phyloP scores from a whole-genome alignment of 495 filamentous ascomycete genomes.

The Trichocladium uniseriatum region DNA sequence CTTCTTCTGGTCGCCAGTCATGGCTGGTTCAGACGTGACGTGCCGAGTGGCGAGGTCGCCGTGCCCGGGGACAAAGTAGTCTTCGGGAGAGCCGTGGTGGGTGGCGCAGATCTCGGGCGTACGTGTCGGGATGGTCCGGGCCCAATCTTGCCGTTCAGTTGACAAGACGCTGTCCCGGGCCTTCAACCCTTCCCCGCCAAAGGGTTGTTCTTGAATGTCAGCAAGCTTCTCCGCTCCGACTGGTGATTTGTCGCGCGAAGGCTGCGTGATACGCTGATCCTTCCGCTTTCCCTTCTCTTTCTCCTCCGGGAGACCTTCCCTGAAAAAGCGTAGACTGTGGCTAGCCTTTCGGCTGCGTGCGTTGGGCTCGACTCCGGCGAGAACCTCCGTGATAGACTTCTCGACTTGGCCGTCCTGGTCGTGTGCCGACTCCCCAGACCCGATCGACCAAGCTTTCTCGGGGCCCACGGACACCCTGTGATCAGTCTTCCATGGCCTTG shows the following conservation, averaged over 20 bases:
- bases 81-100: slow-evolving; percentile 14
- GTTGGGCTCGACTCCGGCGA: slow-evolving; percentile 67
- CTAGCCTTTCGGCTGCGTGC: slow-evolving; percentile 87
- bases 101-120: slow-evolving; percentile 11
- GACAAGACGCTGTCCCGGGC: neutral
- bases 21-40: neutral
- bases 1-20: slow-evolving; percentile 1
- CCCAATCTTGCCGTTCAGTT: slow-evolving; percentile 3
- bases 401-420: slow-evolving; percentile 53
- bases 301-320: slow-evolving; percentile 65
- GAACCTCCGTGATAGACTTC: slow-evolving; percentile 71
- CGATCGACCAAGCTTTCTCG: slow-evolving; percentile 50
- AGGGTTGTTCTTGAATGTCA: slow-evolving; percentile 8
- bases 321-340: slow-evolving; percentile 86
- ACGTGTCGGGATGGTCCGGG: slow-evolving; percentile 11
- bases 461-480: slow-evolving; percentile 34
- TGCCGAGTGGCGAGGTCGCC: neutral
- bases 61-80: slow-evolving; percentile 12
- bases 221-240: slow-evolving; percentile 7
- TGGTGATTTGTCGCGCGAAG: slow-evolving; percentile 25
- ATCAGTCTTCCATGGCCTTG: slow-evolving; percentile 37
- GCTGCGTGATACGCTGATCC: slow-evolving; percentile 24
- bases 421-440: slow-evolving; percentile 30
- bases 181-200: neutral
- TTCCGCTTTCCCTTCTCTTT: slow-evolving; percentile 40